Evolutionary conservation across 306 rosid species (phyloP), one percentile per base, ranked within the genome.

Genomic region (Fagus sylvatica): DNA sequence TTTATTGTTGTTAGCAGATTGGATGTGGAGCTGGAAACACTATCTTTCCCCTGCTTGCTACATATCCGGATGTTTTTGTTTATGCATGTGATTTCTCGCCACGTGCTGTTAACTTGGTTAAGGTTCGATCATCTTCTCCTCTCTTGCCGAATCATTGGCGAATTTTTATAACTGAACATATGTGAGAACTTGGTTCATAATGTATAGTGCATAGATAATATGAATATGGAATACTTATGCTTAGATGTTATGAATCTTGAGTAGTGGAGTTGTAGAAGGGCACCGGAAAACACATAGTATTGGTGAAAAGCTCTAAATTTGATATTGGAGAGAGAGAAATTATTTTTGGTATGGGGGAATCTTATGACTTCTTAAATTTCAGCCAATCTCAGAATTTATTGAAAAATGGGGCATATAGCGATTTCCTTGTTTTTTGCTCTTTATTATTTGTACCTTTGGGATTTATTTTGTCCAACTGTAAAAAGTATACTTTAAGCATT

Each of bases 1-100:
- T 70, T 13, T 79, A 72, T 78, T 61, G 53, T 67, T 61, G 16
- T 68, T 79, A 69, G 78, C 93, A 95, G 98, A 88, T 80, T 71
- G 98, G 97, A 55, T 92, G 98, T 84, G 98, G 98, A 85, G 93
- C 95, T 74, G 98, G 98, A 76, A 95, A 95, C 82, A 92, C 93
- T n/a, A 88, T 87, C 59, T 95, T 91, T 71, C 98, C 98, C 48
- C 87, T 95, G 87, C 78, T 95, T 60, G 89, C 89, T 0, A 84
- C 93, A 62, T 86, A 88, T 78, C 88, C 89, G 11, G 89, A 91
- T 73, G 86, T 88, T 75, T 92, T 92, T 77, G 91, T 89, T 73
- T 90, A 91, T 81, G 98, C 98, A 2, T 92, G 98, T 55, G 98
- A 95, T 85, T 95, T 95, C 89, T 95, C 98, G 41, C 96, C 93